Evolutionary conservation across 345 rosid genomes (phyloP).

Genomic region (Leavenworthia alabamica): DNA sequence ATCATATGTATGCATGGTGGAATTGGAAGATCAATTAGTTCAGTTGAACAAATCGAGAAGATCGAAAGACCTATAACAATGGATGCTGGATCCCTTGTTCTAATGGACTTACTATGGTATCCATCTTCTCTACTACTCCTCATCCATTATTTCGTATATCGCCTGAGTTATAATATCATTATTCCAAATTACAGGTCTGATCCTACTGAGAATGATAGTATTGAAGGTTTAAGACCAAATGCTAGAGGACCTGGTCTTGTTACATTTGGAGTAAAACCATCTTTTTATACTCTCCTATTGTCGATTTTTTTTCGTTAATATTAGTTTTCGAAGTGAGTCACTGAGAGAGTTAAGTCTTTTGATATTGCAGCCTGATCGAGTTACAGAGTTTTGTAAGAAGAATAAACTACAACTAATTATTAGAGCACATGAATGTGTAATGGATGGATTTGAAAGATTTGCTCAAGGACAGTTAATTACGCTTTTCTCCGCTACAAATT

Average conservation of each 20-base stretch:
- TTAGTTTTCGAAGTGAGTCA: not conserved
- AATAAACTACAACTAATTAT: constrained; percentile 87
- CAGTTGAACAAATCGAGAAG: constrained; percentile 90
- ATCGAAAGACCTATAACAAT: constrained; percentile 95
- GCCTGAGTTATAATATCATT: not conserved
- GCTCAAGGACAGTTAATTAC: constrained; percentile 98
- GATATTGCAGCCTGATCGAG: constrained; percentile 89
- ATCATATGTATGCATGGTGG: constrained; percentile 99
- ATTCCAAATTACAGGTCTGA: constrained; percentile 64
- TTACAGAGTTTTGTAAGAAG: constrained; percentile 89
- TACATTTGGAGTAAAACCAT: constrained; percentile 84
- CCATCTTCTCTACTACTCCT: not conserved
- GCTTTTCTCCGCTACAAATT: constrained; percentile 94
- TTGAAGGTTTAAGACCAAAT: constrained; percentile 98
- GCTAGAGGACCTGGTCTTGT: constrained; percentile 99
- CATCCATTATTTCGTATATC: constrained; percentile 1
- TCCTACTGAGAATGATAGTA: constrained; percentile 94
- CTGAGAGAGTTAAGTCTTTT: constrained; percentile 20
- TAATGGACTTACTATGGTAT: constrained; percentile 94
- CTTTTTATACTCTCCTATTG: not conserved
- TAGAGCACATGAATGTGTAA: constrained; percentile 97
- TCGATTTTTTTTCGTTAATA: not conserved
- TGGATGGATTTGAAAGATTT: constrained; percentile 99
- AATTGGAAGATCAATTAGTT: constrained; percentile 84
- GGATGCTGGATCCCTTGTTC: constrained; percentile 86